Evolutionary conservation across 345 rosid genomes (phyloP).

Genomic region (Gossypium arboreum): DNA sequence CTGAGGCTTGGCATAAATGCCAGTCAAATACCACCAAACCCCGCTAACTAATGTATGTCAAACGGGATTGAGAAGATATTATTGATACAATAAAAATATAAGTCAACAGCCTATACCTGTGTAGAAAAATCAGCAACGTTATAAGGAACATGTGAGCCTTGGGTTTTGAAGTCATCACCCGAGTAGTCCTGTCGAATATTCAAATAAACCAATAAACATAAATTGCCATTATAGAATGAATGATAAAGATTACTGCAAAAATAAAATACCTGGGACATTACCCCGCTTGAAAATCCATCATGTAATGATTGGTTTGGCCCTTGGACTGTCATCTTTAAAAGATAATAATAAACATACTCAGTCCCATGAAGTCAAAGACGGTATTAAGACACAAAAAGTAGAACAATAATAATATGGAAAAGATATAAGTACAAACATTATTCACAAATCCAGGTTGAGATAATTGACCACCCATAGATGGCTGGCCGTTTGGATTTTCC

Average conservation of each 20-base stretch:
- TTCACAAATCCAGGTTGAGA: slow-evolving; percentile 96
- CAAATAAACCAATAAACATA: slow-evolving; percentile 10
- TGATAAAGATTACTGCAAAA: neutral
- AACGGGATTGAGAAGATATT: neutral
- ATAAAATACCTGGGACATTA: slow-evolving; percentile 83
- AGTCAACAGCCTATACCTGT: slow-evolving; percentile 46
- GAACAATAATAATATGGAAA: slow-evolving; percentile 4
- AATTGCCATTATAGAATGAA: neutral
- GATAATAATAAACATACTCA: slow-evolving; percentile 14
- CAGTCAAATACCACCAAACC: neutral
- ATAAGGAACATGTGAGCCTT: slow-evolving; percentile 94
- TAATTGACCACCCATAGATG: slow-evolving; percentile 81
- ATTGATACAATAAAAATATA: neutral
- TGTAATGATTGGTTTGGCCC: slow-evolving; percentile 84
- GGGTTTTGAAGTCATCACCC: slow-evolving; percentile 95
- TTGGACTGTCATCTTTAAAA: slow-evolving; percentile 57
- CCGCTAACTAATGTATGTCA: neutral
- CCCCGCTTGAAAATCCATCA: slow-evolving; percentile 95
- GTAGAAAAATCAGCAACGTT: slow-evolving; percentile 83
- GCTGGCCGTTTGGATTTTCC: slow-evolving; percentile 89
- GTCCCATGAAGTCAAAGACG: slow-evolving; percentile 6
- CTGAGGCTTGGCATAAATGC: no score
- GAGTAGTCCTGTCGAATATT: slow-evolving; percentile 63
- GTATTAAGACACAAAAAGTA: neutral
- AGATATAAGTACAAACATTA: slow-evolving; percentile 33